Evolutionary conservation across 768 basidiomycete species (phyloP), one percentile per base, ranked within the genome.

Genomic region (Terana coerulea): DNA sequence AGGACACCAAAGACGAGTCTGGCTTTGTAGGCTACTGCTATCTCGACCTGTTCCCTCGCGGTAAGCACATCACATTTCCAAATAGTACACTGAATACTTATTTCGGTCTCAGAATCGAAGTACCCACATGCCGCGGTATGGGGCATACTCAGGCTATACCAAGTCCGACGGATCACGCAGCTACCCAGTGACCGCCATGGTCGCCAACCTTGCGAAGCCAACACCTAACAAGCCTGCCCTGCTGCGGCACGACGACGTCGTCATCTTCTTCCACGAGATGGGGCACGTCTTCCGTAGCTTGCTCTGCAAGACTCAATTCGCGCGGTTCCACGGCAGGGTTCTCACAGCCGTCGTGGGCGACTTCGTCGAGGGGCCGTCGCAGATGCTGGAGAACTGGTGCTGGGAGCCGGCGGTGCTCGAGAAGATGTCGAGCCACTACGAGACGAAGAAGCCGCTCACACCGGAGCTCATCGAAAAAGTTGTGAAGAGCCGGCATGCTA

Each of bases 381-480:
- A 95, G 70, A 93, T 93, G 91, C 72, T 93, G 54, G 92, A 95
- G 69, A 91, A 93, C 61, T 94, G 91, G 91, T 91, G 89, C 60
- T 92, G 88, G 86, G 88, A 91, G 62, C 85, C 83, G 0, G 76
- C 80, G 46, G 88, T 91, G 12, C 75, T 94, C 8, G 73, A 81
- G 57, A 71, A 76, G 56, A 87, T 95, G 83, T 91, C 88, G 15
- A 81, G 81, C 59, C 92, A 95, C 65, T 89, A 84, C 63, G 69
- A 88, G 67, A 87, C 83, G 1, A 76, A 87, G 60, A 72, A 88
- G 61, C 78, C 84, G 0, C 73, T 95, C 14, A 79, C 85, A 3
- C 65, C 77, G 2, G 88, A 88, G 19, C 71, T 89, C 46, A 92
- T 94, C 53, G 73, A 81, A 24, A 91, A 88, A 67, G 77, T 94